A percentile compares a stretch with the other conserved stretches of the same genome.
Evolutionary conservation across 192 early-diverging fungal genomes (phyloP).

Genomic region (Umbelopsis sp.): DNA sequence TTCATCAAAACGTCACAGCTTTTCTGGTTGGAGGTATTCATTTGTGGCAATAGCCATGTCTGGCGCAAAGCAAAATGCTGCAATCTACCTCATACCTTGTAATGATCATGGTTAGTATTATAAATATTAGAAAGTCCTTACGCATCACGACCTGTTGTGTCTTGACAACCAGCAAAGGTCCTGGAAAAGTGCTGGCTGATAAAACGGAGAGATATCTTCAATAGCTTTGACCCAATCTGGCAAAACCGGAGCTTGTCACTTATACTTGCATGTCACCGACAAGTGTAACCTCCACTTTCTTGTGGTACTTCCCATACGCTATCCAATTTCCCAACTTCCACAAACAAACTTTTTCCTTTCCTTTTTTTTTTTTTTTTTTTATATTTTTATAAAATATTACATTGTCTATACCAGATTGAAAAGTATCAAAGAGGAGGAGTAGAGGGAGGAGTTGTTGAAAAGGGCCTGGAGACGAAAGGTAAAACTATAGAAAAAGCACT

Average conservation of each 20-base stretch:
- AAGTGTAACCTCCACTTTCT: conserved; percentile 13
- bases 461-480: background rate
- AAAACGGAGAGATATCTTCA: background rate
- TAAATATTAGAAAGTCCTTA: too few relatives aligned
- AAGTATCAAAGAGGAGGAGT: background rate
- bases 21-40: too few relatives aligned
- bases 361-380: background rate
- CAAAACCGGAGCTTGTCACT: conserved; percentile 10
- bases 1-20: too few relatives aligned
- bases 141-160: too few relatives aligned
- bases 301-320: conserved; percentile 8
- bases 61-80: too few relatives aligned
- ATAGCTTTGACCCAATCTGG: conserved; percentile 10
- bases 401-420: background rate
- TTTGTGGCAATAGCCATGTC: too few relatives aligned
- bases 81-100: too few relatives aligned
- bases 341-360: background rate
- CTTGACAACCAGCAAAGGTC: too few relatives aligned
- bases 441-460: background rate
- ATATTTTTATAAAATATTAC: background rate
- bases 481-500: background rate
- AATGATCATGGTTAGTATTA: too few relatives aligned
- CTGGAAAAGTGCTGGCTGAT: too few relatives aligned
- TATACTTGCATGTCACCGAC: conserved; percentile 7
- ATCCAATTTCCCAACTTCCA: background rate